Evolutionary conservation across 2,329 filamentous ascomycete genomes (phyloP), one percentile per base, ranked within the genome.

Genomic region (Aspergillus versicolor): DNA sequence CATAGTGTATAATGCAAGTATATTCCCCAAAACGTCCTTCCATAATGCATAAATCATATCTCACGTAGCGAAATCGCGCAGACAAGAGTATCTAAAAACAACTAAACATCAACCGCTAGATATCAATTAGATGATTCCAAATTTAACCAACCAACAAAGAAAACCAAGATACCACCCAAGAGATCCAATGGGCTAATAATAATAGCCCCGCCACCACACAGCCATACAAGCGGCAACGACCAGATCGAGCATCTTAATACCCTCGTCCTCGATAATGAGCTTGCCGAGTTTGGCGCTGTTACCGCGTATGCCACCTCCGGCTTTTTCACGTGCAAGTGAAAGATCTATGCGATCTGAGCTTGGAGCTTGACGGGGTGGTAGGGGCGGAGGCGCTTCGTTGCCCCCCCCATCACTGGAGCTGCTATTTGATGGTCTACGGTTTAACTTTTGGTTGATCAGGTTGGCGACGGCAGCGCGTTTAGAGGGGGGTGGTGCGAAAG

Each of bases 241-340:
- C 57, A 99, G 74, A 79, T 99, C 94, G 67, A 97, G 75, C 93
- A 99, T 97, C 79, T 96, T 96, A 63, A 96, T 77, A 0, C 94
- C 94, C 67, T 96, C 92, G 55, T 93, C 87, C 65, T 92, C 85
- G 38, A 99, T 83, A 51, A 97, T 91, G 51, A 99, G 78, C 75
- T 97, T 99, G 0, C 93, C 94, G 65, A 99, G 78, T 77, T 99
- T 99, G 3, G 91, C 92, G 67, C 90, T 85, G 72, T 90, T 92
- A 0, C 93, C 93, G 44, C 88, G 83, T 68, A 90, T 88, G 0
- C 93, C 93, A 21, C 93, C 93, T 1, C 93, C 93, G 0, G 92
- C 92, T 55, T 84, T 85, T 73, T 97, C 93, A 62, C 85, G 84
- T 1, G 92, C 93, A 0, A 97, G 79, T 21, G 86, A 88, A 3